Conservation (phyloP, 768 basidiomycete species). For the Cantharellus anzutake region DNA sequence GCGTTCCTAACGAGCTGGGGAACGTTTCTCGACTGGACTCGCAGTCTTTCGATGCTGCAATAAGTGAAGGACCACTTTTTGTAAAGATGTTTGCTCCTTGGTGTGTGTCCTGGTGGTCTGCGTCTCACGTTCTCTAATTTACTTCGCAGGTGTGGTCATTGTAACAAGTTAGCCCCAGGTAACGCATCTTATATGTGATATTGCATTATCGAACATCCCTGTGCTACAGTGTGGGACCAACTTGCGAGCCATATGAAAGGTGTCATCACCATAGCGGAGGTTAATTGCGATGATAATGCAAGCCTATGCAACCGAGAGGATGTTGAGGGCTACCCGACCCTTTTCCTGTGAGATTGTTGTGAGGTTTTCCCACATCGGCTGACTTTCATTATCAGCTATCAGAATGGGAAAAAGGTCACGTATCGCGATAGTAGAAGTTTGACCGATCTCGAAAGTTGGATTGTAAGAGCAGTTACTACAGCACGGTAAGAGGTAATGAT, state of each 20-base stretch:
- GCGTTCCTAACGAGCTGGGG: slow-evolving; percentile 22
- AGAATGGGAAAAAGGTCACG: slow-evolving; percentile 41
- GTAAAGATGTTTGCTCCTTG: slow-evolving; percentile 87
- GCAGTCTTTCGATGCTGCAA: slow-evolving; percentile 25
- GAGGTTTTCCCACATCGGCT: background rate
- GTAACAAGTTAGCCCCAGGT: slow-evolving; percentile 74
- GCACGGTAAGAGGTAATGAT: slow-evolving; percentile 32
- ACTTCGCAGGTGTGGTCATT: slow-evolving; percentile 64
- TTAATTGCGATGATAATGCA: slow-evolving; percentile 70
- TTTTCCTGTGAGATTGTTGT: slow-evolving; percentile 38
- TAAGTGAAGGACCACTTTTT: slow-evolving; percentile 33
- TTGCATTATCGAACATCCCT: background rate
- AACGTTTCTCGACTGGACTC: slow-evolving; percentile 14
- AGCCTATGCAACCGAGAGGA: slow-evolving; percentile 44
- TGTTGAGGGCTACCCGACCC: slow-evolving; percentile 68
- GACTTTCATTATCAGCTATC: slow-evolving; percentile 15
- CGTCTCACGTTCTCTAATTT: background rate
- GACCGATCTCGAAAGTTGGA: slow-evolving; percentile 51
- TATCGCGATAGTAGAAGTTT: slow-evolving; percentile 58
- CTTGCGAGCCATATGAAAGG: slow-evolving; percentile 52
- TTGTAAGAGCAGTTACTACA: slow-evolving; percentile 40
- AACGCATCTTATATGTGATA: slow-evolving; percentile 6
- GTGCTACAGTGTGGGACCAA: slow-evolving; percentile 38
- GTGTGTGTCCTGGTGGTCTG: slow-evolving; percentile 17
- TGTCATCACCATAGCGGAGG: slow-evolving; percentile 61